These are phyloP conservation scores for Fusarium bactridioides DNA, from an alignment of 2,329 filamentous ascomycete genomes.

Conservation along the genomic window DNA sequence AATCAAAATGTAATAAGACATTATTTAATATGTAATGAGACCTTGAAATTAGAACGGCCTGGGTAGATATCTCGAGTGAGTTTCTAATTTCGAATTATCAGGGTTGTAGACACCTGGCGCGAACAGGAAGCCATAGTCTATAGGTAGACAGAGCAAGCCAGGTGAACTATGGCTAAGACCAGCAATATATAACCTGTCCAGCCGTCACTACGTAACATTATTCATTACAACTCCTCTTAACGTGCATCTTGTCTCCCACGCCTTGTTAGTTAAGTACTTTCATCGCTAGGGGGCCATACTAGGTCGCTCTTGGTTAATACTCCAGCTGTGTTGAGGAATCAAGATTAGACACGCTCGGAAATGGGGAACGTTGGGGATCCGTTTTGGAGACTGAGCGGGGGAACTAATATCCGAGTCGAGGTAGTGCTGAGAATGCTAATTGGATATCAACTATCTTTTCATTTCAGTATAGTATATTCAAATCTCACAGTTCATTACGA, in stretches of 20 bases:
- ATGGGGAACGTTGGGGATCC: neutral
- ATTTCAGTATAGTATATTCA: neutral
- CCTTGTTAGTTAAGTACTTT: neutral
- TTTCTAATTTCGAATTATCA: fast-evolving
- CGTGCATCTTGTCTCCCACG: neutral
- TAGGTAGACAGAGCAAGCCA: neutral
- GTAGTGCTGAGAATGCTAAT: neutral
- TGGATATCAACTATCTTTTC: neutral
- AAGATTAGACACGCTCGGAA: too few species aligned
- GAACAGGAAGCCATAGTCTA: fast-evolving
- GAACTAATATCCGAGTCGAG: neutral
- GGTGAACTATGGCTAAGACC: neutral
- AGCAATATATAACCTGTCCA: neutral
- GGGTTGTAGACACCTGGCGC: neutral
- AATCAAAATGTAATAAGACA: fast-evolving
- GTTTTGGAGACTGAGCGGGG: neutral
- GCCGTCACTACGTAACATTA: fast-evolving
- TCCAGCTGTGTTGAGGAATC: neutral
- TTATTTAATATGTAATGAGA: fast-evolving
- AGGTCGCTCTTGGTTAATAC: neutral
- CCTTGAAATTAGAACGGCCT: fast-evolving
- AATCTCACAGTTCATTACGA: neutral
- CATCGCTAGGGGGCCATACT: neutral
- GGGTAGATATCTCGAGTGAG: fast-evolving
- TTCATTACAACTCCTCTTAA: fast-evolving